Evolutionary conservation across 2,329 filamentous ascomycete genomes (phyloP).

Genomic region (Lachnellula hyalina): DNA sequence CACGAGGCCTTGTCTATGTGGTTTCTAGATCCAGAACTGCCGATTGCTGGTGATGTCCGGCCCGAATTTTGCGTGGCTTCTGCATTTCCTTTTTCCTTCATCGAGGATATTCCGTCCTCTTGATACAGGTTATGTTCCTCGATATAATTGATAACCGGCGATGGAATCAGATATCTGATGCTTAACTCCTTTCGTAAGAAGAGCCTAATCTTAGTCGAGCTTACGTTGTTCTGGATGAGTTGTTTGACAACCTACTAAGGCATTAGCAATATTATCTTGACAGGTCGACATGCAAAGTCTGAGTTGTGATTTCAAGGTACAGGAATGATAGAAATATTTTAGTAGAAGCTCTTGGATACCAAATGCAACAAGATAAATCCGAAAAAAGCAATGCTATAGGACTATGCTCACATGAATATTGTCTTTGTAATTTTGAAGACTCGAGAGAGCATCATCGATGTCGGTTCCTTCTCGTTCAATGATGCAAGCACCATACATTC

Average conservation of each 20-base stretch:
- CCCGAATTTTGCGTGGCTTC: slow-evolving; percentile 16
- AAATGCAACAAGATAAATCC: too few species aligned
- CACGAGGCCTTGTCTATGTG: neutral
- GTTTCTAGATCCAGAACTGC: slow-evolving; percentile 4
- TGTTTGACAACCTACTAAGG: slow-evolving; percentile 52
- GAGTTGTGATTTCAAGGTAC: too few species aligned
- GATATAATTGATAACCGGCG: slow-evolving; percentile 70
- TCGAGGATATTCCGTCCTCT: slow-evolving; percentile 34
- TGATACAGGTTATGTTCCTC: slow-evolving; percentile 61
- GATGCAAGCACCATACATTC: slow-evolving; percentile 38
- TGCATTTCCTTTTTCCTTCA: slow-evolving; percentile 21
- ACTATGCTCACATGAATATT: slow-evolving; percentile 67
- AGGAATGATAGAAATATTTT: too few species aligned
- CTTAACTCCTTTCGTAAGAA: slow-evolving; percentile 77
- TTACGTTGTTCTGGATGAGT: slow-evolving; percentile 81
- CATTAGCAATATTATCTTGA: too few species aligned
- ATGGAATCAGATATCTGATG: slow-evolving; percentile 70
- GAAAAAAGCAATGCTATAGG: too few species aligned
- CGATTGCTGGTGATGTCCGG: slow-evolving; percentile 12
- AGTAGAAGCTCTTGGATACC: too few species aligned
- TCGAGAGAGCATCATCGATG: slow-evolving; percentile 2
- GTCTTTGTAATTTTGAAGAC: slow-evolving; percentile 58
- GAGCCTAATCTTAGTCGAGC: slow-evolving; percentile 74
- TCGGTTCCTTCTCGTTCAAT: slow-evolving; percentile 86
- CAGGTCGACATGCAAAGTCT: too few species aligned